phyloP scores from a whole-genome alignment of 164 flowering plant species.

The Magnolia sinica region DNA sequence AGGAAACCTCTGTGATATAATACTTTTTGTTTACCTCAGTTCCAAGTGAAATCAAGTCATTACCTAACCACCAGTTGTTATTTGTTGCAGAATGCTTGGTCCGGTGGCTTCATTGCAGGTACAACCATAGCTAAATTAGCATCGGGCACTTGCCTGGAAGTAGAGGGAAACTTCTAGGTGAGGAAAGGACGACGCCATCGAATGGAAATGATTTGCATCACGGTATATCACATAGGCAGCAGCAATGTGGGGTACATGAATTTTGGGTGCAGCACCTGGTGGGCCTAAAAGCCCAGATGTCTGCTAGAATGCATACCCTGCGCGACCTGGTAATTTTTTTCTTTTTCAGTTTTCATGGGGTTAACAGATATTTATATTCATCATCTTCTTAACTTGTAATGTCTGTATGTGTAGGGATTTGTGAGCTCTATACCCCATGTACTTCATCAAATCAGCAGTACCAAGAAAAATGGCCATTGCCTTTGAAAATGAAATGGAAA shows the following conservation, averaged over 20 bases:
- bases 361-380: not conserved
- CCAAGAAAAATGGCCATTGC: not conserved
- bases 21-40: not conserved
- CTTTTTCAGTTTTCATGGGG: not conserved
- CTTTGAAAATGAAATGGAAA: not conserved
- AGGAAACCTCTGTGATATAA: not conserved
- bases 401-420: not conserved
- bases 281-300: not conserved
- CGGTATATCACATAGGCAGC: not conserved
- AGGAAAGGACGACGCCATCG: not conserved
- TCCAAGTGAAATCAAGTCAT: not conserved
- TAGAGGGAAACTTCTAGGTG: conserved; percentile 1
- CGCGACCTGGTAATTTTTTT: not conserved
- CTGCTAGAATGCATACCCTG: not conserved
- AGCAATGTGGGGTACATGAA: not conserved
- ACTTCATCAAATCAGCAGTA: not conserved
- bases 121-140: conserved; percentile 64
- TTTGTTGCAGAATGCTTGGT: conserved; percentile 87
- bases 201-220: not conserved
- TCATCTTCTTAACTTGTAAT: not conserved
- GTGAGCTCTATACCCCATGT: not conserved
- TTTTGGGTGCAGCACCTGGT: not conserved
- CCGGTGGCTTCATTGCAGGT: conserved; percentile 96
- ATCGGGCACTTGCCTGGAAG: not conserved
- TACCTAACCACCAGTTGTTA: not conserved